Evolutionary conservation across 257 asterid species (phyloP).

Genomic region (Sherardia arvensis): DNA sequence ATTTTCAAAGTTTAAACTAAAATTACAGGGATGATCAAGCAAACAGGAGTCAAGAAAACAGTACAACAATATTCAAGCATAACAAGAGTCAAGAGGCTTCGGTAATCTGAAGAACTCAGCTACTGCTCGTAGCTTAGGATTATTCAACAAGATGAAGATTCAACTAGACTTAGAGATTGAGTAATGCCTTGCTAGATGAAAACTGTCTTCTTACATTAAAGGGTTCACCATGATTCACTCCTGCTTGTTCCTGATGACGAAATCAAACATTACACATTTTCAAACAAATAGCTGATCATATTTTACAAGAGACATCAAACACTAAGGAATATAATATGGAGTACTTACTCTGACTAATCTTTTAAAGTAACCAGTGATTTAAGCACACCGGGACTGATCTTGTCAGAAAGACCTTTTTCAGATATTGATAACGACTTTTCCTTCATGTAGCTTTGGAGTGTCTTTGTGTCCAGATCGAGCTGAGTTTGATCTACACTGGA

Average conservation of each 20-base stretch:
- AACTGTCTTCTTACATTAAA: background rate
- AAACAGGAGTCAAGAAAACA: too few species aligned
- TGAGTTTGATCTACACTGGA: slow-evolving; percentile 56
- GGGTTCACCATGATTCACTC: background rate
- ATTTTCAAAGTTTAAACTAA: too few species aligned
- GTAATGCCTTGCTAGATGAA: background rate
- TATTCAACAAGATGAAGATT: background rate
- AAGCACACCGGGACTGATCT: slow-evolving; percentile 70
- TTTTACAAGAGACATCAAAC: slow-evolving; percentile 7
- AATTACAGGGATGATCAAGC: too few species aligned
- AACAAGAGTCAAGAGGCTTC: background rate
- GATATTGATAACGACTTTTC: slow-evolving; percentile 69
- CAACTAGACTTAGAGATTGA: background rate
- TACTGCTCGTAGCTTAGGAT: background rate
- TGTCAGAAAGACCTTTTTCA: slow-evolving; percentile 73
- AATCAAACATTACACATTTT: slow-evolving; percentile 1
- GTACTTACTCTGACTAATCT: slow-evolving; percentile 51
- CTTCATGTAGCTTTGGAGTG: slow-evolving; percentile 77
- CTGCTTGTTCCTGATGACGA: slow-evolving; percentile 6
- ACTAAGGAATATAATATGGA: background rate
- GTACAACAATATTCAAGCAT: too few species aligned
- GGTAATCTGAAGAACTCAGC: background rate
- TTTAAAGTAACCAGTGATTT: slow-evolving; percentile 72
- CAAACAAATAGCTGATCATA: background rate
- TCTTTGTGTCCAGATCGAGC: slow-evolving; percentile 71